Evolutionary conservation across 345 rosid genomes (phyloP).

Genomic region (Syzygium aqueum): DNA sequence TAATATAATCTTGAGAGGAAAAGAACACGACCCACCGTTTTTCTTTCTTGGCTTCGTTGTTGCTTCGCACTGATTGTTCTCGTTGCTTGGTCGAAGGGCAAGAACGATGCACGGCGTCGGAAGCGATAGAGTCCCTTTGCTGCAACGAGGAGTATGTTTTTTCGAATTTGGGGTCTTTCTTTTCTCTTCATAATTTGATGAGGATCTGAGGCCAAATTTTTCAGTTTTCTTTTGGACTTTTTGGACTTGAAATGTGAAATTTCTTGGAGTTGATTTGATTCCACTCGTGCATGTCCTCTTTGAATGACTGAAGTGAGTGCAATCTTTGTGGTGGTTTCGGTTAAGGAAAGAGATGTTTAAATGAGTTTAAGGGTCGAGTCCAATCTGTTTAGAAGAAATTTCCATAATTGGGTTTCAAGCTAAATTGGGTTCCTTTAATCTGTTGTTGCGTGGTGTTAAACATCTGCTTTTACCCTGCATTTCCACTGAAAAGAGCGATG

Average conservation of each 20-base stretch:
- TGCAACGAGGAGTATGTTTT: constrained; percentile 19
- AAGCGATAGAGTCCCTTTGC: constrained; percentile 24
- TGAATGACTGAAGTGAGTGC: background rate
- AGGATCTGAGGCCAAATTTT: background rate
- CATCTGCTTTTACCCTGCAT: background rate
- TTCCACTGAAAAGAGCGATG: background rate
- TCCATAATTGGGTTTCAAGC: background rate
- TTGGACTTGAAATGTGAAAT: background rate
- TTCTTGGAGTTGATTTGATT: background rate
- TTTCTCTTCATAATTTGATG: background rate
- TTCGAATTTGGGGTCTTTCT: background rate
- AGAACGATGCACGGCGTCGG: background rate
- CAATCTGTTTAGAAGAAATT: background rate
- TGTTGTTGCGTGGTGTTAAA: background rate
- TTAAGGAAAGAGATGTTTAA: background rate
- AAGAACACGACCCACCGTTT: background rate
- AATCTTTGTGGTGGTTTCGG: background rate
- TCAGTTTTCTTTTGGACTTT: background rate
- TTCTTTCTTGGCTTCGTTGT: background rate
- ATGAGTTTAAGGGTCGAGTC: background rate
- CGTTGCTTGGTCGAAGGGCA: background rate
- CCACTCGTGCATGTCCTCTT: background rate
- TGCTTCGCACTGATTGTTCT: background rate
- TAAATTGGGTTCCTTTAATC: background rate
- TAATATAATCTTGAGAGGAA: background rate